Evolutionary conservation across 1,284 basidiomycete genomes (phyloP), one percentile per base, ranked within the genome.

Genomic region (Moniliophthora roreri): DNA sequence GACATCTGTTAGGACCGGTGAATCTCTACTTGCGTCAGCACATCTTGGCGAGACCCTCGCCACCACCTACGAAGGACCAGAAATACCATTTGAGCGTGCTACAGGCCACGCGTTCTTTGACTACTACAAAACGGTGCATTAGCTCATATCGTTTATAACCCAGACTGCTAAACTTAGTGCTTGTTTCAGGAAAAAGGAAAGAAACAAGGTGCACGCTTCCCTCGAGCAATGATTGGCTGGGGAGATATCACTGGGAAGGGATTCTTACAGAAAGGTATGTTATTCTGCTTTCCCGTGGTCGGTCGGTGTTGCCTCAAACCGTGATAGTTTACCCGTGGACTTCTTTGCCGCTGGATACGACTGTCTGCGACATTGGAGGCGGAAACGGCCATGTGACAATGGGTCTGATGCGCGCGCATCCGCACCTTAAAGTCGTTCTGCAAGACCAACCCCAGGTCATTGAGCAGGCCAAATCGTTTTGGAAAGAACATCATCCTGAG

Each of bases 151-250:
- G 41, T 44, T n/a, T 44, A 16, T 16, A 15, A 23, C n/a, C 21
- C 4, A 3, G 2, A 50, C 44, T n/a, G 23, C 42, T 15, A n/a
- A n/a, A n/a, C n/a, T n/a, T n/a, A n/a, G n/a, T n/a, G n/a, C n/a
- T n/a, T n/a, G n/a, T n/a, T n/a, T 10, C 16, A 23, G 28, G 20
- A 20, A 9, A 26, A 47, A 47, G 44, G 44, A 26, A 47, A 47
- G 44, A 32, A 32, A 26, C 20, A 47, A 47, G 44, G 44, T 13
- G 44, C 56, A 57, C 62, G 64, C 11, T 70, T 70, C 47, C 61
- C 55, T 0, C 56, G 58, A 39, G 62, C 62, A 8, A 69, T 70
- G 66, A 56, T 63, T 0, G 69, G 63, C 11, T 65, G 61, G 63
- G 64, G 63, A 2, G 54, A 58, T 4, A 63, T 62, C 5, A 63